phyloP scores from a whole-genome alignment of 257 asterid genomes.

The Jaltomata sinuosa region DNA sequence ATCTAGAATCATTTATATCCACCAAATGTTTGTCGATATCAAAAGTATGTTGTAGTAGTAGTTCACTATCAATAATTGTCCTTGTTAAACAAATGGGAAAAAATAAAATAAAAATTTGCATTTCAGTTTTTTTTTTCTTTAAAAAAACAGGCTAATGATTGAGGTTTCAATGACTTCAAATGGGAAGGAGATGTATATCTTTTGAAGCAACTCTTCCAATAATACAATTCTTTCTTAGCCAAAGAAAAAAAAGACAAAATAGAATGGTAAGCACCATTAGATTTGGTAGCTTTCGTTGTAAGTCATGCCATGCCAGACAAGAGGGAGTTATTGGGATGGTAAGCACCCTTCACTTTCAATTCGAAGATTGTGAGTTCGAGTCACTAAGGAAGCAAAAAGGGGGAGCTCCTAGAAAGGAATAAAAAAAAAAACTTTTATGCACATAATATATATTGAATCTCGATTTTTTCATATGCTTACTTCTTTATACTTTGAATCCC shows the following conservation, averaged over 20 bases:
- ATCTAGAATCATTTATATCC: background rate
- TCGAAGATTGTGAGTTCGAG: too few relatives aligned
- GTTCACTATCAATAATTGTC: background rate
- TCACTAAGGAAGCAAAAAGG: too few relatives aligned
- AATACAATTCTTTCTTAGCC: background rate
- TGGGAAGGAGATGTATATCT: background rate
- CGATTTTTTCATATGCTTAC: too few relatives aligned
- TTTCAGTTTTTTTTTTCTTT: background rate
- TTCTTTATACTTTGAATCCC: too few relatives aligned
- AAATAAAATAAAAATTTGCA: background rate
- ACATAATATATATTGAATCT: too few relatives aligned
- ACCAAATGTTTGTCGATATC: background rate
- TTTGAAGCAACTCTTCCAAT: background rate
- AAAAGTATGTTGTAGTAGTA: background rate
- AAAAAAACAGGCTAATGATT: background rate
- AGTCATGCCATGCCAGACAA: too few relatives aligned
- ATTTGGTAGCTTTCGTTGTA: background rate
- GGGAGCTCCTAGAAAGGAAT: too few relatives aligned
- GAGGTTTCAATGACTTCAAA: background rate
- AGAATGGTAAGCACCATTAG: background rate
- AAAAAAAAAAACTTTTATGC: too few relatives aligned
- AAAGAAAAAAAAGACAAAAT: background rate
- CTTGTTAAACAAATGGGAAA: background rate
- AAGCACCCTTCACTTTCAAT: too few relatives aligned
- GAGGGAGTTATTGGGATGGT: too few relatives aligned